These are phyloP conservation scores for Cochlearia excelsa DNA, from an alignment of 345 rosid genomes.

Conservation along the genomic window DNA sequence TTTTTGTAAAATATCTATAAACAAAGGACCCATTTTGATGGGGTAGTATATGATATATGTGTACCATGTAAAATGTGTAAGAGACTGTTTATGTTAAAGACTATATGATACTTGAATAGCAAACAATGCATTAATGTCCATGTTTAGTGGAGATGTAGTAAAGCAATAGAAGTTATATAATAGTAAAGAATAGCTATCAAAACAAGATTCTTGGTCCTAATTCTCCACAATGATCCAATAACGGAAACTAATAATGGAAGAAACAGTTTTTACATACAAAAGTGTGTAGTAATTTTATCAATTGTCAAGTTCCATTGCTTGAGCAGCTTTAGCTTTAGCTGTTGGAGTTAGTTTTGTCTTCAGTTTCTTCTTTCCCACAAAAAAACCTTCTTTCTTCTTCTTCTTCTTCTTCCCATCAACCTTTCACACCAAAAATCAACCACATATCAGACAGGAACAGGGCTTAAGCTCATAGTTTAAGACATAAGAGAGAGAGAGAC, in stretches of 20 bases:
- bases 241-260: conserved; percentile 9
- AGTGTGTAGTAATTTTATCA: conserved; percentile 39
- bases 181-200: not conserved
- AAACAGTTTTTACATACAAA: conserved; percentile 24
- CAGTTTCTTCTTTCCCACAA: conserved; percentile 79
- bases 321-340: conserved; percentile 85
- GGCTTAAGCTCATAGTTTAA: not conserved
- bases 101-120: too few relatives aligned
- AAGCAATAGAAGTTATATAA: too few relatives aligned
- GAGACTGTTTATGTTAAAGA: conserved; percentile 21
- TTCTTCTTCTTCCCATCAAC: conserved; percentile 71
- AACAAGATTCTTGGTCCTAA: not conserved
- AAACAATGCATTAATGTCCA: not conserved
- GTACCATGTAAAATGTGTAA: conserved; percentile 28
- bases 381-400: conserved; percentile 75
- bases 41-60: conserved; percentile 14
- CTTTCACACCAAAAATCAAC: conserved; percentile 35
- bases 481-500: not conserved
- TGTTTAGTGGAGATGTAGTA: conserved; percentile 18
- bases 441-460: conserved; percentile 4
- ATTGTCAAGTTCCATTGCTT: conserved; percentile 93
- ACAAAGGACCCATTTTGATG: conserved; percentile 28
- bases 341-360: conserved; percentile 75
- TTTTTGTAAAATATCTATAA: conserved; percentile 20
- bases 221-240: not conserved